Evolutionary conservation across 2,329 filamentous ascomycete species (phyloP).

Genomic region (Aspergillus arachidicola): DNA sequence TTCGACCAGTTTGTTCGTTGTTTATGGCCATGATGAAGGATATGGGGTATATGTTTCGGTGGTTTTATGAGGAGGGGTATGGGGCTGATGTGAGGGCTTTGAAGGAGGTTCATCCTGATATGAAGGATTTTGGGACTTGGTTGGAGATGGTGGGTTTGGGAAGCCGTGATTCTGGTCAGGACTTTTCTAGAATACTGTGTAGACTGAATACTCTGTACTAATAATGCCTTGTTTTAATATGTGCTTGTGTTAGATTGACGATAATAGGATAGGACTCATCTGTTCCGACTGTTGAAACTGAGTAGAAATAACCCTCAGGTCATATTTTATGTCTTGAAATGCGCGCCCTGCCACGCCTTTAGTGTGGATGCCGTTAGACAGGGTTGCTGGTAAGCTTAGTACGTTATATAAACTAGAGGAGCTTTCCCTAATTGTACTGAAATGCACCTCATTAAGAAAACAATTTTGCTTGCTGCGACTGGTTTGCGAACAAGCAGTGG

Average conservation of each 20-base stretch:
- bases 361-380: too few relatives aligned
- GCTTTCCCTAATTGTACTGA: too few relatives aligned
- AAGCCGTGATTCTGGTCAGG: neutral
- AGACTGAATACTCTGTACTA: neutral
- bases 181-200: neutral
- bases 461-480: too few relatives aligned
- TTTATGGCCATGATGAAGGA: constrained; percentile 51
- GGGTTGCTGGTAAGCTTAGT: too few relatives aligned
- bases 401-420: too few relatives aligned
- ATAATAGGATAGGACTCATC: too few relatives aligned
- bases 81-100: constrained; percentile 48
- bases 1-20: constrained; percentile 40
- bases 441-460: too few relatives aligned
- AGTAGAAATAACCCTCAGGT: too few relatives aligned
- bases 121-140: constrained; percentile 54
- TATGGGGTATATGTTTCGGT: constrained; percentile 52
- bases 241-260: neutral
- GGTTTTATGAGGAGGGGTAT: constrained; percentile 54
- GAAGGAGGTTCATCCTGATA: constrained; percentile 46
- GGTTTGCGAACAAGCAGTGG: too few relatives aligned
- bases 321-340: too few relatives aligned
- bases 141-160: constrained; percentile 45
- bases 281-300: too few relatives aligned
- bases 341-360: too few relatives aligned
- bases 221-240: neutral